These are phyloP conservation scores for Oryza punctata DNA, from an alignment of 176 grass and related monocot species.

Conservation along the genomic window DNA sequence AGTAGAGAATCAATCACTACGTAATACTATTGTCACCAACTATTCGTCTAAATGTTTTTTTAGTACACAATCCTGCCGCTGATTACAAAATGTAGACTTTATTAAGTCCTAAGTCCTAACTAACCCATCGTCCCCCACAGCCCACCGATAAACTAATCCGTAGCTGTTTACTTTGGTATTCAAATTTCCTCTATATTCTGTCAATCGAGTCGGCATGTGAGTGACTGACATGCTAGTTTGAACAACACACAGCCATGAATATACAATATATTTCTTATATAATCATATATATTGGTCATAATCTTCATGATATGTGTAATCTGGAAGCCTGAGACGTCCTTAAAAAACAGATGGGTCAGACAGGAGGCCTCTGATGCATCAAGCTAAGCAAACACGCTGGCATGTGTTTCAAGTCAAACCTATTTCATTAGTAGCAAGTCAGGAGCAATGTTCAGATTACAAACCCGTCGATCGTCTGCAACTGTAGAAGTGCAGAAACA, in stretches of 20 bases:
- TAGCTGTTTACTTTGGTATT: background rate
- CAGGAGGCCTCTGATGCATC: background rate
- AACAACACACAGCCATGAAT: background rate
- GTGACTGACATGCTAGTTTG: background rate
- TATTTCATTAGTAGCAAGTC: background rate
- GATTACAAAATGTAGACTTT: background rate
- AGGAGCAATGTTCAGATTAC: background rate
- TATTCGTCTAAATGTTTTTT: background rate
- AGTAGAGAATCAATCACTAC: background rate
- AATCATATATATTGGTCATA: background rate
- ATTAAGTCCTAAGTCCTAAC: background rate
- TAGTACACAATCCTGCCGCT: background rate
- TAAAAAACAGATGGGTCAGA: background rate
- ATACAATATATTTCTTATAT: background rate
- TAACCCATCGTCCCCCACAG: background rate
- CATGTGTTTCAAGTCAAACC: slow-evolving; percentile 7
- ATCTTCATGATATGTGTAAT: background rate
- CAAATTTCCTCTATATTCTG: background rate
- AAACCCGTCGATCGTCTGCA: background rate
- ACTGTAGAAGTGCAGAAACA: background rate
- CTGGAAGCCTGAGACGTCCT: background rate
- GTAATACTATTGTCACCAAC: background rate
- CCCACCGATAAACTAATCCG: background rate
- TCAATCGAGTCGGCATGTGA: slow-evolving; percentile 7
- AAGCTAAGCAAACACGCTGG: background rate